Percentiles rank a stretch among this genome's conserved stretches.
These are phyloP conservation scores for Penicillium simplicissimum DNA, from an alignment of 495 filamentous ascomycete species.

Conservation along the genomic window DNA sequence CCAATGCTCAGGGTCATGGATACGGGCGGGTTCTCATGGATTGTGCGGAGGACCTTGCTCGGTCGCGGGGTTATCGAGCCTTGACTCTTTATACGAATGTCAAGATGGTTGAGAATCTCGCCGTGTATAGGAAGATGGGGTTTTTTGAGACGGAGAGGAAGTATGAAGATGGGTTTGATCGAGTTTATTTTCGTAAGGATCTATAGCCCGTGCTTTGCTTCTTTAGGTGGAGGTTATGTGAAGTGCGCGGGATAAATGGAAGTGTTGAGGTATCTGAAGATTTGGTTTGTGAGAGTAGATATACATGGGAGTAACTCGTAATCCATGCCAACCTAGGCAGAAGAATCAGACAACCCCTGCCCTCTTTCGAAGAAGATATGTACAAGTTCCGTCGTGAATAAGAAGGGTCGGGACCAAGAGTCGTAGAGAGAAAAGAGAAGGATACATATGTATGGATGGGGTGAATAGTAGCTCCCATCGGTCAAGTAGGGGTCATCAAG, in stretches of 20 bases:
- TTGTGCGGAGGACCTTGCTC: conserved; percentile 16
- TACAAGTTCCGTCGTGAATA: conserved; percentile 17
- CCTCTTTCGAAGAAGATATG: conserved; percentile 9
- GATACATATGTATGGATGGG: conserved; percentile 3
- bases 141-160: conserved; percentile 34
- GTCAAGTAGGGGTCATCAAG: background rate
- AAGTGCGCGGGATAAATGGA: background rate
- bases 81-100: conserved; percentile 39
- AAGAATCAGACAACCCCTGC: background rate
- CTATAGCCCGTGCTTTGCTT: background rate
- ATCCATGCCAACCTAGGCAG: conserved; percentile 7
- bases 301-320: conserved; percentile 12
- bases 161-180: conserved; percentile 33
- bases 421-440: conserved; percentile 4
- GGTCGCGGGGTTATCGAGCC: conserved; percentile 1
- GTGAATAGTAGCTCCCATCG: background rate
- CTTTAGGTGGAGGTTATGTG: background rate
- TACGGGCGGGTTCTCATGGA: conserved; percentile 35
- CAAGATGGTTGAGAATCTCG: conserved; percentile 42
- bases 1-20: conserved; percentile 29
- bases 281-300: background rate
- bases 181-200: conserved; percentile 30
- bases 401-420: background rate
- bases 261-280: background rate
- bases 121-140: conserved; percentile 34